Conservation (phyloP, 164 flowering plant genomes). For the Nelumbo lutea region DNA sequence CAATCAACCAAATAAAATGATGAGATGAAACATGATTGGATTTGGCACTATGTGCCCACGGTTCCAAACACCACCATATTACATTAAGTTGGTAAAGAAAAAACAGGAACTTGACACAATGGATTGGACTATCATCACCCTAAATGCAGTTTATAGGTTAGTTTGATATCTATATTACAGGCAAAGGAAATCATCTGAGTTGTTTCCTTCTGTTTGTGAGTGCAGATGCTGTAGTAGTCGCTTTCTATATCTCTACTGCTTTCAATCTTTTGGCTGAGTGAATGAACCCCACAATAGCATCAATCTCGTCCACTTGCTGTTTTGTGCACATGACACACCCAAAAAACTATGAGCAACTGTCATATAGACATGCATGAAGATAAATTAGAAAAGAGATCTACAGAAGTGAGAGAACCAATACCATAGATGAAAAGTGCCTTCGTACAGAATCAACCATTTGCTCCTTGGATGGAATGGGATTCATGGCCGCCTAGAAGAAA, state of each 20-base stretch:
- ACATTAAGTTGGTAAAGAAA: too few species aligned
- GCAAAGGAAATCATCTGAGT: not conserved
- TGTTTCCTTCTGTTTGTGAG: not conserved
- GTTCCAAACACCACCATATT: too few species aligned
- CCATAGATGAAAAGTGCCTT: conserved; percentile 74
- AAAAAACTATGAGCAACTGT: not conserved
- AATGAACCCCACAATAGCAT: conserved; percentile 61
- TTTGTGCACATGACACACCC: conserved; percentile 4
- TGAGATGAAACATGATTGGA: too few species aligned
- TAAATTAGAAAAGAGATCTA: not conserved
- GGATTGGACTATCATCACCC: too few species aligned
- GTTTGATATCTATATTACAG: not conserved
- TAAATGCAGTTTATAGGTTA: not conserved
- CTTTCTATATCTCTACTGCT: conserved; percentile 9
- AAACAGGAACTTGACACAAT: too few species aligned
- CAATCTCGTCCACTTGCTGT: conserved; percentile 61
- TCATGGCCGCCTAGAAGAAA: conserved; percentile 32
- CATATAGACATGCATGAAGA: not conserved
- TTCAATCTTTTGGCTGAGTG: conserved; percentile 57
- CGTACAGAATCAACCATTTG: conserved; percentile 58
- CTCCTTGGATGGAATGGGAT: conserved; percentile 51
- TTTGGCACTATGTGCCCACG: too few species aligned
- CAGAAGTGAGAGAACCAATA: conserved; percentile 18
- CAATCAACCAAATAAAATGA: too few species aligned
- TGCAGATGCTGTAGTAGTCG: too few species aligned